Evolutionary conservation across 2,329 filamentous ascomycete species (phyloP).

Genomic region (Aspergillus sp.): DNA sequence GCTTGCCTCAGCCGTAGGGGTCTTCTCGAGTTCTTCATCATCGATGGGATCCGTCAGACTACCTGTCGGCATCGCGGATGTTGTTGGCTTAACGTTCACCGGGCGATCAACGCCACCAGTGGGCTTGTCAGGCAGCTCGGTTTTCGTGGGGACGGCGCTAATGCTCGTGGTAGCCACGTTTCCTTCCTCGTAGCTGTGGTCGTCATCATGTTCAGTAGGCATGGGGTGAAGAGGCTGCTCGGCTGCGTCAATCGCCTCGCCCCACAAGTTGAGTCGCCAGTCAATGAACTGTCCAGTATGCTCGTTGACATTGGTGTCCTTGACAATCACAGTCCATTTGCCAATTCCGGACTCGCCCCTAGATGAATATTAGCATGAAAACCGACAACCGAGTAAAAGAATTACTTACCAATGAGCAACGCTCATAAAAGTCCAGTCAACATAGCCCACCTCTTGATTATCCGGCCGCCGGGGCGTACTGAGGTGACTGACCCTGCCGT

Average conservation of each 20-base stretch:
- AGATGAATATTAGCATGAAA: constrained; percentile 23
- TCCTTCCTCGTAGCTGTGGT: constrained; percentile 70
- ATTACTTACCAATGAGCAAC: constrained; percentile 83
- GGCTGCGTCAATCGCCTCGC: constrained; percentile 75
- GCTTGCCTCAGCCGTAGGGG: constrained; percentile 32
- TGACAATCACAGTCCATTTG: constrained; percentile 87
- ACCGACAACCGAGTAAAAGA: neutral
- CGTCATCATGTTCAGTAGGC: constrained; percentile 79
- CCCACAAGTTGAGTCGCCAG: constrained; percentile 94
- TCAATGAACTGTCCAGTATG: constrained; percentile 78
- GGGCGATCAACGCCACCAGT: constrained; percentile 68
- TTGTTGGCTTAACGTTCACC: constrained; percentile 59
- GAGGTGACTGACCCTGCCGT: constrained; percentile 79
- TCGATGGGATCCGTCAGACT: constrained; percentile 17
- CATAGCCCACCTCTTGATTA: constrained; percentile 67
- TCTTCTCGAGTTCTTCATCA: constrained; percentile 17
- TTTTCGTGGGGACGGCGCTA: constrained; percentile 48
- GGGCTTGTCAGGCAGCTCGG: constrained; percentile 50
- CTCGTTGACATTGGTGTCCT: constrained; percentile 77
- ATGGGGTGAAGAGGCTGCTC: constrained; percentile 76
- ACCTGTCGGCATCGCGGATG: constrained; percentile 27
- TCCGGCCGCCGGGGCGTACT: constrained; percentile 74
- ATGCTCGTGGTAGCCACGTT: constrained; percentile 66
- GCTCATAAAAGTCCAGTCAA: constrained; percentile 98
- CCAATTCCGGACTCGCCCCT: constrained; percentile 88